Conservation (phyloP, 2,329 filamentous ascomycete genomes). For the Claviceps digitariae region DNA sequence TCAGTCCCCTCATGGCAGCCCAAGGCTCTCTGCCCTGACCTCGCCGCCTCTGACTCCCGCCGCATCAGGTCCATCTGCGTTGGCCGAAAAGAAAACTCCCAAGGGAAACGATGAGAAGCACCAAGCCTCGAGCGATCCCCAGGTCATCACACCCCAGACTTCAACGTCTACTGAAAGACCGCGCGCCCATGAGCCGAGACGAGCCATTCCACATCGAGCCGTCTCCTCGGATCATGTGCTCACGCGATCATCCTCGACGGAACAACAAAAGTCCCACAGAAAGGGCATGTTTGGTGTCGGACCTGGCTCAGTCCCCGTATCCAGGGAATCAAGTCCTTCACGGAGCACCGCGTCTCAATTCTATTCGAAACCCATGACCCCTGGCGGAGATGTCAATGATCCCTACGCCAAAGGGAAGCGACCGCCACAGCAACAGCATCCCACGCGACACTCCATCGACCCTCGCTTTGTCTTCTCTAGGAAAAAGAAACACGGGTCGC, state of each 20-base stretch:
- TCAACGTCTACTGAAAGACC: constrained; percentile 41
- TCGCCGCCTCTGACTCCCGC: constrained; percentile 84
- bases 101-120: constrained; percentile 24
- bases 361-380: constrained; percentile 65
- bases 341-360: constrained; percentile 46
- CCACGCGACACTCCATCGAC: constrained; percentile 52
- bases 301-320: constrained; percentile 40
- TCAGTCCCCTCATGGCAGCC: constrained; percentile 54
- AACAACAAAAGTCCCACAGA: constrained; percentile 32
- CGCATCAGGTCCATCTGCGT: constrained; percentile 41
- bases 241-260: constrained; percentile 26
- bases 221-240: constrained; percentile 29
- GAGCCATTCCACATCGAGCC: constrained; percentile 27
- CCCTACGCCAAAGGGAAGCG: constrained; percentile 77
- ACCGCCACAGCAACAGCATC: constrained; percentile 51
- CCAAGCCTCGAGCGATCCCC: constrained; percentile 24
- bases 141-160: constrained; percentile 55
- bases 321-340: constrained; percentile 51
- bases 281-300: constrained; percentile 40
- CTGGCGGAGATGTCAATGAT: constrained; percentile 66
- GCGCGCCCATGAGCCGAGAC: constrained; percentile 26
- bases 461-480: constrained; percentile 72
- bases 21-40: constrained; percentile 57
- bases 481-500: constrained; percentile 53
- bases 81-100: constrained; percentile 15